Base-by-base conservation (phyloP, 192 early-diverging fungal species). In the Chytriomyces sp. region DNA sequence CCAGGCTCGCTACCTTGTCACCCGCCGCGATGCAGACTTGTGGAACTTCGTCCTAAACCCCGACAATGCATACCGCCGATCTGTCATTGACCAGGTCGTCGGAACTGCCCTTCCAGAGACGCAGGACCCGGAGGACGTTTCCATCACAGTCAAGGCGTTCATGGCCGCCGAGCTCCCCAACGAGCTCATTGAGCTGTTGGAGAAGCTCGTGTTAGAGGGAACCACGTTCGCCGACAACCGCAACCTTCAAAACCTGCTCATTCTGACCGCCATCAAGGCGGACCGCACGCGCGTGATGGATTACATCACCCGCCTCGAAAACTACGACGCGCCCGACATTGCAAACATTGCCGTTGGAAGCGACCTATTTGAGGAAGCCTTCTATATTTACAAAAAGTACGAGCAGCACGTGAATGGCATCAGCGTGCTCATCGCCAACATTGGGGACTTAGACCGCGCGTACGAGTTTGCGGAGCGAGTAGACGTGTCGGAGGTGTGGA, bases 251-350 rank as follows among this genome's bases (percentile, higher is more conserved):
- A 99, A 99, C 78, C 85, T 99, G 75, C 86, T 99, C 72, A 98
- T 99, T 69, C 81, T 98, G 64, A 99, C 97, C 12, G 97, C 97
- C 5, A 91, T 99, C 76, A 95, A 94, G 81, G 87, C 94, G n/a
- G 93, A 97, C 78, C 90, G 90, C 44, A 66, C 88, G 40, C 89
- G 92, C 66, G 97, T 99, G 17, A 97, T 96, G 85, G 95, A 98
- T 60, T 99, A 96, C 70, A 91, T 99, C 63, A 89, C 85, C n/a
- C 91, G 94, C 37, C 85, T 99, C 39, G 89, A 93, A 73, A 98
- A 97, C 88, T 98, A 89, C 79, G 96, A 99, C 76, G 96, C 95
- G 1, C 91, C 94, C 2, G 96, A 99, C 77, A 95, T 99, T 85
- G 98, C 98, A 6, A 91, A 93, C 66, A 93, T 98, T 59, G 95